Percentiles rank a stretch among this genome's conserved stretches.
Conservation (phyloP, 495 filamentous ascomycete species). For the Gamarada debralockiae region DNA sequence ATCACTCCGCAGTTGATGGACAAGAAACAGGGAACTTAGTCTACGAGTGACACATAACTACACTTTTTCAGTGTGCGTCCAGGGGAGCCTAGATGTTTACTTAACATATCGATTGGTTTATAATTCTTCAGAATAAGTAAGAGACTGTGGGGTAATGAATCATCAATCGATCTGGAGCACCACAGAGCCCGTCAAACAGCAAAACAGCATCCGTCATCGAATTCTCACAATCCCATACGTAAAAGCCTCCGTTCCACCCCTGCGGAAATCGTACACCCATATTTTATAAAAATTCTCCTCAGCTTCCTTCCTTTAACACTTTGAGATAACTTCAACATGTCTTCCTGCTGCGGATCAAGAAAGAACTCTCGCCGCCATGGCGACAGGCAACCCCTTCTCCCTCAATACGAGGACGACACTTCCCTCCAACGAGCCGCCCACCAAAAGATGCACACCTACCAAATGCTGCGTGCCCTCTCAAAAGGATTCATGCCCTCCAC, state of each 20-base stretch:
- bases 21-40: not conserved
- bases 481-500: slow-evolving; percentile 91
- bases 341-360: slow-evolving; percentile 34
- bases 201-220: not conserved
- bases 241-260: not conserved
- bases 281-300: not conserved
- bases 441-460: slow-evolving; percentile 86
- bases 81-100: too few relatives aligned
- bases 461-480: slow-evolving; percentile 79
- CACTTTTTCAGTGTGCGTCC: not conserved
- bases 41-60: not conserved
- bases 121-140: not conserved
- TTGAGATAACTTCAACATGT: slow-evolving; percentile 16
- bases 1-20: too few relatives aligned
- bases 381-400: slow-evolving; percentile 74
- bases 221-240: slow-evolving; percentile 9
- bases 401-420: slow-evolving; percentile 82
- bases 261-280: not conserved
- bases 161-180: not conserved
- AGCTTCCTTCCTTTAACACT: not conserved
- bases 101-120: not conserved
- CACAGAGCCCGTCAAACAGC: not conserved
- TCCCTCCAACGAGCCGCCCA: slow-evolving; percentile 69
- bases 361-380: slow-evolving; percentile 26
- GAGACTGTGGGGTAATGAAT: not conserved